These are phyloP conservation scores for Colletotrichum aenigma DNA, from an alignment of 2,329 filamentous ascomycete genomes.

Conservation along the genomic window DNA sequence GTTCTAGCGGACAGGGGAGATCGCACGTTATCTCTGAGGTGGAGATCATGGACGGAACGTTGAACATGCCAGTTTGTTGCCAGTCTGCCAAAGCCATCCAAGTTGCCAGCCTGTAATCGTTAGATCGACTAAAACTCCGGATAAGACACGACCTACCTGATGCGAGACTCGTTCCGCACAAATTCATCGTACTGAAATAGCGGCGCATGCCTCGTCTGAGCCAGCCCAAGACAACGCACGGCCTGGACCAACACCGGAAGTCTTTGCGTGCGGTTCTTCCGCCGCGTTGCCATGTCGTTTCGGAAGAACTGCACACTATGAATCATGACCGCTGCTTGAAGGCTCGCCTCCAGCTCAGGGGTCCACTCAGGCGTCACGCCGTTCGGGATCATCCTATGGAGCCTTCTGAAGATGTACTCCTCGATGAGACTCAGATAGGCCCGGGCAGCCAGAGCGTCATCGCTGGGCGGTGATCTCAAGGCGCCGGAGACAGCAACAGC, in stretches of 20 bases:
- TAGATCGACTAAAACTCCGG: not conserved
- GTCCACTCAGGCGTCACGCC: not conserved
- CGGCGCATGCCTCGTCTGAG: slow-evolving; percentile 10
- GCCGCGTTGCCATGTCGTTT: slow-evolving; percentile 12
- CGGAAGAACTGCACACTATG: slow-evolving; percentile 24
- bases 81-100: slow-evolving; percentile 29
- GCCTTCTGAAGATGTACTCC: slow-evolving; percentile 23
- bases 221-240: slow-evolving; percentile 18
- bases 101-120: slow-evolving; percentile 21
- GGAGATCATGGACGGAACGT: slow-evolving; percentile 24
- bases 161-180: slow-evolving; percentile 21
- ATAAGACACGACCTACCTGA: slow-evolving; percentile 14
- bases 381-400: not conserved
- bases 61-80: slow-evolving; percentile 30
- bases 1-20: slow-evolving; percentile 24
- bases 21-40: slow-evolving; percentile 27
- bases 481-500: slow-evolving; percentile 22
- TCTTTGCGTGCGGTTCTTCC: slow-evolving; percentile 16
- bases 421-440: slow-evolving; percentile 19
- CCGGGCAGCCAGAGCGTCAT: slow-evolving; percentile 19
- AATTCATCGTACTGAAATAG: slow-evolving; percentile 20
- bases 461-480: slow-evolving; percentile 20
- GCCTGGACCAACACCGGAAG: slow-evolving; percentile 24
- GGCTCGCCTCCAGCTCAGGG: slow-evolving; percentile 12
- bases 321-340: slow-evolving; percentile 29